Base-by-base conservation (phyloP, 306 rosid genomes). In the Trichosanthes cucumerina region DNA sequence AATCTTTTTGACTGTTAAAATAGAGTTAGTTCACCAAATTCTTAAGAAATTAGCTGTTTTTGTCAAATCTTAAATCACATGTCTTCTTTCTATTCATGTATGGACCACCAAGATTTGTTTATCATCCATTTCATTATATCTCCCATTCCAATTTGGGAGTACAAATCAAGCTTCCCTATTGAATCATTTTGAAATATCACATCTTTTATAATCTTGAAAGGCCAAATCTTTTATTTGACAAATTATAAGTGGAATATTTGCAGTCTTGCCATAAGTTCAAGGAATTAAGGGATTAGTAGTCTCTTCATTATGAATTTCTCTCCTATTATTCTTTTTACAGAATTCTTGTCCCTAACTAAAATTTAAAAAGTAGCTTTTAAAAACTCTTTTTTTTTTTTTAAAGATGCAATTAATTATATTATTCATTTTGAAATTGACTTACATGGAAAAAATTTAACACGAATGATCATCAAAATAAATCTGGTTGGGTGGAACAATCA, bases 1-100 rank as follows among this genome's bases (percentile, higher is more conserved):
- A 47, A 52, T 16, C 52, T 54, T 76, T 76, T 76, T 76, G 54
- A 76, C 39, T 21, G 79, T 36, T 2, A 57, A 57, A 57, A 57
- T 39, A n/a, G 19, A 38, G 68, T 21, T 76, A 57, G 69, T 76
- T 76, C 54, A 38, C 69, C 70, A 57, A 76, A 76, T 50, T 75
- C 46, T 19, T 26, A 50, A 7, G 3, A 14, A 26, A 7, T 49
- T 18, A 44, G 70, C 8, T 63, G 70, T 62, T 63, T 47, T 74
- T 43, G 76, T 41, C 76, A 43, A 46, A 26, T 74, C 19, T 50
- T 41, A 69, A 69, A 69, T 74, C 78, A 74, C 41, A 31, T 18
- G 28, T 9, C 62, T 74, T 31, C 46, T 18, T 36, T 39, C 28
- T 19, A 7, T 63, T 63, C 60, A 73, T 31, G 6, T 39, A 46